Conservation (phyloP, 495 filamentous ascomycete species). For the Collariella sp. region DNA sequence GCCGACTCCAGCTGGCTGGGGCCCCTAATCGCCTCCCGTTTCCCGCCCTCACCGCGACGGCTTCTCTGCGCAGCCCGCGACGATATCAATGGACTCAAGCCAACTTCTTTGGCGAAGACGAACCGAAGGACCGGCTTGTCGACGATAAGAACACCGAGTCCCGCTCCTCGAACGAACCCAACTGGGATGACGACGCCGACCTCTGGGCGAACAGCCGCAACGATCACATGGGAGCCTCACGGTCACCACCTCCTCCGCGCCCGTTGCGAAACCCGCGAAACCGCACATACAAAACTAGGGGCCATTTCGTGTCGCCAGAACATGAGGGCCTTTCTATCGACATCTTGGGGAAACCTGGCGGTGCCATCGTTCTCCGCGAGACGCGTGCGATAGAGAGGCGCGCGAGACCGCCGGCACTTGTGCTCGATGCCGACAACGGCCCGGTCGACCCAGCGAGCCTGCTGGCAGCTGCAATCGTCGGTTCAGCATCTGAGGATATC, state of each 20-base stretch:
- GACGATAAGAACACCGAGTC: not conserved
- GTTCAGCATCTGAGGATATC: conserved; percentile 23
- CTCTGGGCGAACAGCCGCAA: not conserved
- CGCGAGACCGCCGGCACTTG: too few species aligned
- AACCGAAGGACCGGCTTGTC: not conserved
- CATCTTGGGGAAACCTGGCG: conserved; percentile 18
- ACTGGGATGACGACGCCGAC: not conserved
- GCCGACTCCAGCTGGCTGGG: conserved; percentile 32
- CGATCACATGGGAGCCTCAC: not conserved
- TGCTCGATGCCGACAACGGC: too few species aligned
- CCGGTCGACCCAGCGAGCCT: conserved; percentile 25
- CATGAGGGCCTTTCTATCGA: conserved; percentile 13
- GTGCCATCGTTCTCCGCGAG: conserved; percentile 36
- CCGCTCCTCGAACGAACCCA: not conserved
- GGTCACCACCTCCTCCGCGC: not conserved
- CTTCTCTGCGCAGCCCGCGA: not conserved
- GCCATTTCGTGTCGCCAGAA: not conserved
- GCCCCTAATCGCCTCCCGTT: conserved; percentile 13
- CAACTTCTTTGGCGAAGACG: not conserved
- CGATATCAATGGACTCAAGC: not conserved
- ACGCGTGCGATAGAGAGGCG: not conserved
- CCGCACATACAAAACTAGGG: conserved; percentile 3
- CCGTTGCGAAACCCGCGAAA: not conserved
- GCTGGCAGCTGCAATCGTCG: conserved; percentile 22
- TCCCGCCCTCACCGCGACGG: not conserved